Evolutionary conservation across 139 green algal genomes (phyloP), one percentile per base, ranked within the genome.

Genomic region (Volvox africanus): DNA sequence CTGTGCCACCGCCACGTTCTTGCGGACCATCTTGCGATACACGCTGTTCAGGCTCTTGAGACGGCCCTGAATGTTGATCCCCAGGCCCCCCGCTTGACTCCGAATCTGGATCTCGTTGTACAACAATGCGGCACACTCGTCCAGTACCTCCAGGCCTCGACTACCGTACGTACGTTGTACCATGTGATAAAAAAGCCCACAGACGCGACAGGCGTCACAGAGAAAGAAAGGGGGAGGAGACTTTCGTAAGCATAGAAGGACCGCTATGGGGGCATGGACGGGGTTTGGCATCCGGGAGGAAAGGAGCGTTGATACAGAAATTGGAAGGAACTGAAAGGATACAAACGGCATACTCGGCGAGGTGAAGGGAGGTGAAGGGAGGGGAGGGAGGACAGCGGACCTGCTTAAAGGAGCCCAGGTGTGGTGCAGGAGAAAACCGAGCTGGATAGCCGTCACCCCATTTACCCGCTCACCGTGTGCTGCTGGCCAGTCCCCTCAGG

Each of bases 31-130:
- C 96, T 99, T 99, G 68, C 86, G 92, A 87, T 97, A 92, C 24
- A 96, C 96, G 78, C 93, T 97, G 92, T 98, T 96, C 76, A 99
- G 82, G 84, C 94, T 97, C 95, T 99, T 99, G 61, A 99, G 88
- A 1, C 98, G 94, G 12, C 97, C 98, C 86, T 94, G 82, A 20
- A 94, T 92, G 55, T 75, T 75, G 61, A 94, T 75, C 17, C 30
- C 73, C 83, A 94, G 82, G 0, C 92, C 92, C 44, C 81, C 87
- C 19, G 55, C 65, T 20, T 84, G 61, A 82, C 87, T 91, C 32
- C 92, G 87, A 69, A 94, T 86, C 85, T 86, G 65, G 77, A 95
- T 90, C 90, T 96, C 94, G 37, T 76, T 88, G 76, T 93, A 93
- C 75, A 95, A 82, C 71, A 92, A 30, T 30, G 85, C 88, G 12